Evolutionary conservation across 768 basidiomycete genomes (phyloP).

Genomic region (Pleurotus pulmonarius): DNA sequence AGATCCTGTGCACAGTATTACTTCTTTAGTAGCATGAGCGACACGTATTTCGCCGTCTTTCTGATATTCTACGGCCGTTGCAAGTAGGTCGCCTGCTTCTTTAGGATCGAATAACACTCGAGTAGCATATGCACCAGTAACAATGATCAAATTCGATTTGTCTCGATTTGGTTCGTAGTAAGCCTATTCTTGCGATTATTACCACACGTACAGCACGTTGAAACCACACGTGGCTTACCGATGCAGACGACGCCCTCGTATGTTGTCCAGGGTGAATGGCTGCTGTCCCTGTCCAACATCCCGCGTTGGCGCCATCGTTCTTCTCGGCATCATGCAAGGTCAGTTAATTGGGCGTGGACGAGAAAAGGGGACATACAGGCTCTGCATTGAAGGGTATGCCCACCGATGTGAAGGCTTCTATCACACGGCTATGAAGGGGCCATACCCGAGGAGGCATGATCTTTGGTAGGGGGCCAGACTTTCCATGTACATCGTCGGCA

Average conservation of each 20-base stretch:
- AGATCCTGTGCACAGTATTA: constrained; percentile 20
- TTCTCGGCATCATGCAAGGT: not conserved
- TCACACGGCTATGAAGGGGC: constrained; percentile 4
- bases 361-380: not conserved
- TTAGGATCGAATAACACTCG: not conserved
- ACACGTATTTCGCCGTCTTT: constrained; percentile 5
- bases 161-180: constrained; percentile 4
- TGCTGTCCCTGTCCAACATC: not conserved
- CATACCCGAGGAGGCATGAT: constrained; percentile 11
- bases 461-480: constrained; percentile 11
- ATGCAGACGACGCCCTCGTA: constrained; percentile 4
- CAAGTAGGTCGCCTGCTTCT: not conserved
- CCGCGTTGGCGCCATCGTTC: not conserved
- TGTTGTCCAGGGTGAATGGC: not conserved
- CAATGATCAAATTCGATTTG: not conserved
- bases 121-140: constrained; percentile 6
- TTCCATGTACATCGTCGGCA: constrained; percentile 7
- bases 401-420: not conserved
- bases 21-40: constrained; percentile 14
- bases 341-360: too few relatives aligned
- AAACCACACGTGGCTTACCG: not conserved
- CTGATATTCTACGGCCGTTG: constrained; percentile 12
- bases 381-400: constrained; percentile 10
- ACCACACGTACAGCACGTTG: not conserved
- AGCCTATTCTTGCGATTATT: not conserved